phyloP scores from a whole-genome alignment of 495 filamentous ascomycete genomes.

The Aspergillus leporis region DNA sequence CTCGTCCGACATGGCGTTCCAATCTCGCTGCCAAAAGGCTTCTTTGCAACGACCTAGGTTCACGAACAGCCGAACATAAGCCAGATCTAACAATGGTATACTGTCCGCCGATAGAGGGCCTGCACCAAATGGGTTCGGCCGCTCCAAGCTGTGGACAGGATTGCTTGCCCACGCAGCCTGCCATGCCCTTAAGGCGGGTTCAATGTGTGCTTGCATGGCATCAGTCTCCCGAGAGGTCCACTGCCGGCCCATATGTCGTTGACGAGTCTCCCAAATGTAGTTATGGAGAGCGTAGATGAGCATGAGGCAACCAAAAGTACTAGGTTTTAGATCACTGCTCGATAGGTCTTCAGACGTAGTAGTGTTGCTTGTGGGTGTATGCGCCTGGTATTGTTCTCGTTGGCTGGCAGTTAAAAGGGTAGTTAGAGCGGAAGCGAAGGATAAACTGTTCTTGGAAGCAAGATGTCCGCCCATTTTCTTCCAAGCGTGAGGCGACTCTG shows the following conservation, averaged over 20 bases:
- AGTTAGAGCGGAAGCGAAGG: conserved; percentile 75
- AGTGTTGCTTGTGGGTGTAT: conserved; percentile 33
- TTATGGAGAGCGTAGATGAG: conserved; percentile 96
- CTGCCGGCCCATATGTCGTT: conserved; percentile 82
- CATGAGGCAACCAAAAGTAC: conserved; percentile 90
- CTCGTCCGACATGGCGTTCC: conserved; percentile 89
- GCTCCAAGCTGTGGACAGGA: conserved; percentile 80
- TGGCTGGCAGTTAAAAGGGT: conserved; percentile 79
- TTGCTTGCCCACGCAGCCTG: conserved; percentile 91
- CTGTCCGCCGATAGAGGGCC: conserved; percentile 91
- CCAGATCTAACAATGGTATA: conserved; percentile 91
- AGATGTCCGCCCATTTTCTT: conserved; percentile 69
- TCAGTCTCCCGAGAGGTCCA: conserved; percentile 94
- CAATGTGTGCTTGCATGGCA: conserved; percentile 94
- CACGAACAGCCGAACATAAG: conserved; percentile 91
- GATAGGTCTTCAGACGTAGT: conserved; percentile 40
- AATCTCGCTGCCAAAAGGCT: conserved; percentile 92
- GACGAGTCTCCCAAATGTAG: conserved; percentile 97
- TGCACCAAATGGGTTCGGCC: conserved; percentile 85
- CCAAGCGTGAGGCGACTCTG: conserved; percentile 78
- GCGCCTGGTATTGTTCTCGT: conserved; percentile 58
- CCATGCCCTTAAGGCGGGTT: conserved; percentile 93
- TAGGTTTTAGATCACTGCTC: conserved; percentile 73
- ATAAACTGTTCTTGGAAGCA: conserved; percentile 62
- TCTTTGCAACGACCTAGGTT: conserved; percentile 91